Conservation (phyloP, 495 filamentous ascomycete species). For the Talaromyces trachyspermus region DNA sequence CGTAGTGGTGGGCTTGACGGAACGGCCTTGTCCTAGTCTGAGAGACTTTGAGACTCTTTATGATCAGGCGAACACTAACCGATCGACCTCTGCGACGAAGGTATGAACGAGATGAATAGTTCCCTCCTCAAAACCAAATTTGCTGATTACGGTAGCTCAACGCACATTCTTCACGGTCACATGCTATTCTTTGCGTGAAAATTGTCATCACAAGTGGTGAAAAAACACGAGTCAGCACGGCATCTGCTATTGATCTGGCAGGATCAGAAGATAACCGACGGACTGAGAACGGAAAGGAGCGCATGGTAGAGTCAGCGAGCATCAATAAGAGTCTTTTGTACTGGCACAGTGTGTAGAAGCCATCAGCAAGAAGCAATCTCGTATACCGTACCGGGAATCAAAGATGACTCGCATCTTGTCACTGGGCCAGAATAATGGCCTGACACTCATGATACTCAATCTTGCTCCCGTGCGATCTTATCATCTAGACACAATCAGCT, state of each 20-base stretch:
- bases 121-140: neutral
- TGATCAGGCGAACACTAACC: slow-evolving; percentile 88
- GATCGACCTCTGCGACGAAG: slow-evolving; percentile 89
- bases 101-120: slow-evolving; percentile 20
- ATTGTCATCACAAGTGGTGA: slow-evolving; percentile 67
- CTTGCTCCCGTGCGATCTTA: slow-evolving; percentile 79
- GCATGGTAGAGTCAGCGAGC: slow-evolving; percentile 90
- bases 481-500: slow-evolving; percentile 89
- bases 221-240: slow-evolving; percentile 67
- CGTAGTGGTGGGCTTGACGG: slow-evolving; percentile 83
- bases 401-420: slow-evolving; percentile 97
- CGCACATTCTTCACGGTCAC: slow-evolving; percentile 85
- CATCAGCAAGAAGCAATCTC: slow-evolving; percentile 68
- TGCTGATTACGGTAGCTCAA: slow-evolving; percentile 54
- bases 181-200: slow-evolving; percentile 90
- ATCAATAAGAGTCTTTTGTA: slow-evolving; percentile 98
- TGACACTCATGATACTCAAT: slow-evolving; percentile 96
- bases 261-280: slow-evolving; percentile 93
- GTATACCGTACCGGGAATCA: slow-evolving; percentile 88
- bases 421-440: slow-evolving; percentile 88
- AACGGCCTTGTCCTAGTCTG: slow-evolving; percentile 73
- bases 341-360: slow-evolving; percentile 94
- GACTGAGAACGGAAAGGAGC: slow-evolving; percentile 90
- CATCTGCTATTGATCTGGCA: slow-evolving; percentile 92
- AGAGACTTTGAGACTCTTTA: slow-evolving; percentile 92